Base-by-base conservation (phyloP, 177 flowering plant genomes). In the Tripterygium wilfordii region DNA sequence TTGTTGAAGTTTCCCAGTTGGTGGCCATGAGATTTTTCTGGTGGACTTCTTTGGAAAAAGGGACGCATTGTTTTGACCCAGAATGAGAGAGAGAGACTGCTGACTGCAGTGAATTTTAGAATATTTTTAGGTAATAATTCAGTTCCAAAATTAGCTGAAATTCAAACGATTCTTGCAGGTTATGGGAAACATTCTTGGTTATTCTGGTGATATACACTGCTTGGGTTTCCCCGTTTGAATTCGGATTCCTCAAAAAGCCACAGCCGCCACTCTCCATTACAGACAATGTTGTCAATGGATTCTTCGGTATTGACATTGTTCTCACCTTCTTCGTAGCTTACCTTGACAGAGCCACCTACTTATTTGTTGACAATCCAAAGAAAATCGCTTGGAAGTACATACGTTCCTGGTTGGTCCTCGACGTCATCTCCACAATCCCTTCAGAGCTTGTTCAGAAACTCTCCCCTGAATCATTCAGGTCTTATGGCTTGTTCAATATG, bases 221-320 rank as follows among this genome's bases (percentile, higher is more conserved):
- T 45, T 92, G 99, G 99, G 96, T 70, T 3, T 89, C 89, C 8
- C 96, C 97, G 5, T 92, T 82, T 48, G 97, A 92, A 54, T 79
- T 84, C 36, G 96, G 88, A 0, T 92, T 92, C 65, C 69, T 89
- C 19, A 36, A 51, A 5, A 67, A 60, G 29, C 83, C 87, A 19
- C 14, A 41, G 20, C 65, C 55, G 37, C 70, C 68, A 9, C 71
- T 86, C 0, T 40, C 88, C 8, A 53, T 81, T 4, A 35, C 57
- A 3, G 99, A 92, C 39, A 92, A 92, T 43, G 74, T 89, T n/a
- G 95, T 84, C 43, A 85, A 92, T 58, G 88, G 66, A 10, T 92
- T 92, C 66, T 89, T 92, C 42, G 88, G 87, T n/a, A 46, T 83
- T 12, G 99, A 92, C 51, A 86, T 89, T 24, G 8, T 83, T 29